phyloP scores from a whole-genome alignment of 1,284 basidiomycete genomes.

The Trametes sp. region DNA sequence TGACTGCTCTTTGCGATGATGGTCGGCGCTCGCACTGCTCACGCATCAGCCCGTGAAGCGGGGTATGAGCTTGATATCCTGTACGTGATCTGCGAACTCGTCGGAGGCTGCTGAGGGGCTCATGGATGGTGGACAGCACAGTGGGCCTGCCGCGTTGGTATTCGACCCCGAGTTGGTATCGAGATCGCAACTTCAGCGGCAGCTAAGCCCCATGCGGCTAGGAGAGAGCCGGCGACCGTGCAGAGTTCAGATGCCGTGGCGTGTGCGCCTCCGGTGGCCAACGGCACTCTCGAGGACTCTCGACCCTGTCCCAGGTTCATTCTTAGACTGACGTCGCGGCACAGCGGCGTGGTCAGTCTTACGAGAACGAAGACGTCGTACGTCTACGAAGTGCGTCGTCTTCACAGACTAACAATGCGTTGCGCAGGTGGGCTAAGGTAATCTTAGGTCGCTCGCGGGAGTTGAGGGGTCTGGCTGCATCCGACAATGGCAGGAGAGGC shows the following conservation, averaged over 20 bases:
- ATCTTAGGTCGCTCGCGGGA: background rate
- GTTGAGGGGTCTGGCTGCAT: background rate
- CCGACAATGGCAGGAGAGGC: constrained; percentile 10
- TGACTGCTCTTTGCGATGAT: too few species aligned
- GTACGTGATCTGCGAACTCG: background rate
- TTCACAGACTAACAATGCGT: too few species aligned
- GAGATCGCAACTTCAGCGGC: background rate
- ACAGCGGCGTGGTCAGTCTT: background rate
- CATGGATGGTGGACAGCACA: background rate
- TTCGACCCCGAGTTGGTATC: constrained; percentile 1
- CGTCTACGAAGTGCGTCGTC: background rate
- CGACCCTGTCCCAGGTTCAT: background rate
- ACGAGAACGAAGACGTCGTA: background rate
- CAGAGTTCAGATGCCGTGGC: background rate
- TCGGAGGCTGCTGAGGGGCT: background rate
- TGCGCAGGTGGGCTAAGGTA: background rate
- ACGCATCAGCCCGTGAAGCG: background rate
- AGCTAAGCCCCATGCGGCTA: background rate
- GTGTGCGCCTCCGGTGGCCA: background rate
- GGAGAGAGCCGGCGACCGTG: background rate
- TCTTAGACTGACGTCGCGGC: background rate
- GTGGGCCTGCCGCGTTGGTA: constrained; percentile 5
- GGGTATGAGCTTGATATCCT: background rate
- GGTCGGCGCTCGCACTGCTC: background rate
- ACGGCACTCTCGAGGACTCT: background rate